These are phyloP conservation scores for Curvularia eragrostidis DNA, from an alignment of 2,329 filamentous ascomycete genomes.

Conservation along the genomic window DNA sequence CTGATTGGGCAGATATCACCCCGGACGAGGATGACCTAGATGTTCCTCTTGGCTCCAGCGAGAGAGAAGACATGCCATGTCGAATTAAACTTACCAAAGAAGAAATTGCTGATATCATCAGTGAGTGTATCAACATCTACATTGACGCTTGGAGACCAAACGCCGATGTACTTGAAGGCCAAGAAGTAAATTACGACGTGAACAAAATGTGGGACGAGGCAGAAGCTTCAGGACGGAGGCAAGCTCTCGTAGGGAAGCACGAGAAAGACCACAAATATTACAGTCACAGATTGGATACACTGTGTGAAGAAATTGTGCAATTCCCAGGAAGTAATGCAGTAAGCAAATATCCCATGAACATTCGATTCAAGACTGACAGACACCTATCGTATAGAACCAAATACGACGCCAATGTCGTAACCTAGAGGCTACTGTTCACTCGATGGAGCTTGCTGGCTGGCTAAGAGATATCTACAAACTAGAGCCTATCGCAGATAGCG, in stretches of 20 bases:
- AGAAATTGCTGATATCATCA: constrained; percentile 33
- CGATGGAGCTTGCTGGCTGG: constrained; percentile 62
- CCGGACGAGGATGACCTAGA: constrained; percentile 12
- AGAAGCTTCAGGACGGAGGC: constrained; percentile 20
- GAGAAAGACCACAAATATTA: constrained; percentile 25
- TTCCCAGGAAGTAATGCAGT: constrained; percentile 58
- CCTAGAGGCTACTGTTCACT: constrained; percentile 70
- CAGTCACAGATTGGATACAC: constrained; percentile 22
- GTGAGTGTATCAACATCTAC: constrained; percentile 33
- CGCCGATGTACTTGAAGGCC: constrained; percentile 12
- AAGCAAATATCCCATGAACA: not conserved
- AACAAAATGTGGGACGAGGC: constrained; percentile 31
- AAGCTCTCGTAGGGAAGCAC: constrained; percentile 21
- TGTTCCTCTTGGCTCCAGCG: constrained; percentile 6
- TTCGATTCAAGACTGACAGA: not conserved
- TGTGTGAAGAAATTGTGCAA: constrained; percentile 28
- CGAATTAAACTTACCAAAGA: constrained; percentile 23
- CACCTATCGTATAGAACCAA: constrained; percentile 41
- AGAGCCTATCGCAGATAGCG: constrained; percentile 7
- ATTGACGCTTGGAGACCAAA: constrained; percentile 29
- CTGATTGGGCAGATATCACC: constrained; percentile 11
- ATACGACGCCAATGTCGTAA: constrained; percentile 63
- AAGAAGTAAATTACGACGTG: constrained; percentile 25
- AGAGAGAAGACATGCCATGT: not conserved
- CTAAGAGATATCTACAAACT: constrained; percentile 37